Evolutionary conservation across 179 eudicot genomes (phyloP).

Genomic region (Pouteria campechiana): DNA sequence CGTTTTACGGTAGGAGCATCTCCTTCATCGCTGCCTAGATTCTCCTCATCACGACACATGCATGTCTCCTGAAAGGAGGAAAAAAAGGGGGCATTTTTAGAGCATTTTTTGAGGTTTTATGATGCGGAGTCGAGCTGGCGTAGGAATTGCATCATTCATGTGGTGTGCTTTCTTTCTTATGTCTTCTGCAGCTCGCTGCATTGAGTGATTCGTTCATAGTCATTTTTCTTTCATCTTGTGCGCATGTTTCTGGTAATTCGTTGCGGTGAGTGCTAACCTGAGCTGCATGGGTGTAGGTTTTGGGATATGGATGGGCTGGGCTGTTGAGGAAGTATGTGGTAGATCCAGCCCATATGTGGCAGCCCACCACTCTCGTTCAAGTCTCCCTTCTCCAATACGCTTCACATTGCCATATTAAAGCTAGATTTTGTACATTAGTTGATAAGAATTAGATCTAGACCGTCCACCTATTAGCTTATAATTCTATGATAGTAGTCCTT

Average conservation of each 20-base stretch:
- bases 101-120: too few relatives aligned
- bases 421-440: background rate
- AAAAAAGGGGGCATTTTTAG: too few relatives aligned
- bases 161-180: background rate
- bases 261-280: background rate
- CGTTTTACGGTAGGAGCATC: slow-evolving; percentile 56
- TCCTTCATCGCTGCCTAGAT: slow-evolving; percentile 76
- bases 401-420: background rate
- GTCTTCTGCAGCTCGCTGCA: too few relatives aligned
- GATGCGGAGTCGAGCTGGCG: background rate
- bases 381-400: slow-evolving; percentile 74
- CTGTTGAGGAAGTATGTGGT: slow-evolving; percentile 71
- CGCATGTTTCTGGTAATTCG: background rate
- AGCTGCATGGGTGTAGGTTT: slow-evolving; percentile 32
- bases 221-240: background rate
- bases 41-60: slow-evolving; percentile 86
- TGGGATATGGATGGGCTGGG: slow-evolving; percentile 96
- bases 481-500: background rate
- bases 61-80: background rate
- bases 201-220: too few relatives aligned
- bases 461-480: background rate
- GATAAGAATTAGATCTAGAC: background rate
- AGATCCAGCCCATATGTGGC: slow-evolving; percentile 96
- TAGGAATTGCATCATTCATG: too few relatives aligned
- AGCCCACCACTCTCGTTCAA: slow-evolving; percentile 84